Base-by-base conservation (phyloP, 2,329 filamentous ascomycete genomes). In the Aspergillus oerlinghausenensis region DNA sequence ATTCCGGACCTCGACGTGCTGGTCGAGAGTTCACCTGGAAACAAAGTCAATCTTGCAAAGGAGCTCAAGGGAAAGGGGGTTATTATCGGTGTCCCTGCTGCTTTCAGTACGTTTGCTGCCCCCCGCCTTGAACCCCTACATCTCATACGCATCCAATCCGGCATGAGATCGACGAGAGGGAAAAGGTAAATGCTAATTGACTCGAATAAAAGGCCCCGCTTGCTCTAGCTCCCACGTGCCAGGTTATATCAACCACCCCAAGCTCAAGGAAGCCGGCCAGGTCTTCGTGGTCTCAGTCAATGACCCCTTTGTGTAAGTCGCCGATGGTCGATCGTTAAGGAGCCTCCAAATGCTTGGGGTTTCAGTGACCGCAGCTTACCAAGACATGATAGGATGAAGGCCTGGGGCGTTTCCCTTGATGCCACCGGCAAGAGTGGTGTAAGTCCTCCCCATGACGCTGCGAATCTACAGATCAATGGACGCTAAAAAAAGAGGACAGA, bases 241-340 rank as follows among this genome's bases (percentile, higher is more conserved):
- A 0, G 89, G 89, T 55, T 97, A 92, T 77, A 88, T 97, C 74
- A 86, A 85, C 70, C 88, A 90, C 71, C 82, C 87, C 55, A 85
- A 87, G 72, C 82, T 95, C 65, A 89, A 89, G 77, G 81, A 87
- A 59, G 90, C 89, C 29, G 92, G 92, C 50, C 82, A 88, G 68
- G 89, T 96, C 49, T 96, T 95, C 69, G 90, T 97, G 43, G 86
- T 97, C 55, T 87, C 89, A 17, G 92, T 97, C 71, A 97, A 97
- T 72, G 93, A 97, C 73, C 85, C 92, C 21, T 97, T 97, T 73
- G 92, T 96, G 89, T 95, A 80, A 76, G 89, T 77, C 19, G 28
- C 23, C 5, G 23, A 42, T 17, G 4, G 45, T 17, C 14, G 5
- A 38, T 38, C 14, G 6, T 38, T 17, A 17, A 17, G 32, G 14